These are phyloP conservation scores for Termitomyces sp. DNA, from an alignment of 768 basidiomycete species.

Conservation along the genomic window DNA sequence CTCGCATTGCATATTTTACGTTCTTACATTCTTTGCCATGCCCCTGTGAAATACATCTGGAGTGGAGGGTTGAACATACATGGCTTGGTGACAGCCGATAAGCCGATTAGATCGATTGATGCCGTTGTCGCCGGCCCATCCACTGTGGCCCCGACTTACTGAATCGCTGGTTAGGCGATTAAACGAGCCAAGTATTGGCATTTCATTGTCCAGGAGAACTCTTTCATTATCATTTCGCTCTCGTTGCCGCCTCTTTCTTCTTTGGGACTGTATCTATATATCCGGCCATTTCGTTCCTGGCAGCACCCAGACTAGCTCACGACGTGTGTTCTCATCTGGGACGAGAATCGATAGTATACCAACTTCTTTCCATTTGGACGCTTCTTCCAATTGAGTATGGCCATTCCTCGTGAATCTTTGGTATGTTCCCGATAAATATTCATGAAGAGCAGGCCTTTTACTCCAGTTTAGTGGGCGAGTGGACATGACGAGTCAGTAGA, in stretches of 20 bases:
- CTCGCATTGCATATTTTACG: slow-evolving; percentile 14
- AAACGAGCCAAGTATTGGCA: neutral
- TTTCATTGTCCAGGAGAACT: neutral
- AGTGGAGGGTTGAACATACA: too few relatives aligned
- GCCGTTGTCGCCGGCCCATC: neutral
- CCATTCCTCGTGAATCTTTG: slow-evolving; percentile 22
- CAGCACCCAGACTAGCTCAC: neutral
- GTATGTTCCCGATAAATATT: slow-evolving; percentile 9
- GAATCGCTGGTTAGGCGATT: too few relatives aligned
- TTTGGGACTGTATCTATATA: neutral
- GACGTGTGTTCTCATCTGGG: too few relatives aligned
- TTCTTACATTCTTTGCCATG: slow-evolving; percentile 9
- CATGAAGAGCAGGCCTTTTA: neutral
- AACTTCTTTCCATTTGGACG: neutral
- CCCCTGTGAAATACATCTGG: slow-evolving; percentile 14
- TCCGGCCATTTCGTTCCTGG: neutral
- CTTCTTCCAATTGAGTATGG: slow-evolving; percentile 7
- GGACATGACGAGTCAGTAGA: slow-evolving; percentile 81
- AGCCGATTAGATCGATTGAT: neutral
- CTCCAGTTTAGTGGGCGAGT: slow-evolving; percentile 36
- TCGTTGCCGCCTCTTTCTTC: neutral
- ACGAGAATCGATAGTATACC: neutral
- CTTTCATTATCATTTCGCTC: neutral
- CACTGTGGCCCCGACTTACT: too few relatives aligned
- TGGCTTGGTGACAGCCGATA: neutral